Conservation (phyloP, 2,329 filamentous ascomycete species). For the Aspergillus viridinutans region DNA sequence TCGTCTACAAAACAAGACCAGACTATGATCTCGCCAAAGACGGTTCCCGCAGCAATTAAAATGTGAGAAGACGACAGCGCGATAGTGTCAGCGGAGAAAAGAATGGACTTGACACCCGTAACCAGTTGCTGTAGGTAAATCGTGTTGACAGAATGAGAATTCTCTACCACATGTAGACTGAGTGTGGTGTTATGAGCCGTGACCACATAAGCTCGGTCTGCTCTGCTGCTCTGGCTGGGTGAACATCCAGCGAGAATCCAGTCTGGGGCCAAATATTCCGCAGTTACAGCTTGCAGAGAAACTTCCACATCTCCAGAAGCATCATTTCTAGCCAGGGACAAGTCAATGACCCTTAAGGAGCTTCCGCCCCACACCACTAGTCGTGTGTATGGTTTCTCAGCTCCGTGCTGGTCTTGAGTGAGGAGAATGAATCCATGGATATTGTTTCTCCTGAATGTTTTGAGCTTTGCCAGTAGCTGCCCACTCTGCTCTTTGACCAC, state of each 20-base stretch:
- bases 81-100: constrained; percentile 76
- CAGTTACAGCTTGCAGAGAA: constrained; percentile 27
- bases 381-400: constrained; percentile 10
- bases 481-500: constrained; percentile 32
- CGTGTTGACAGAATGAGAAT: constrained; percentile 17
- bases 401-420: constrained; percentile 14
- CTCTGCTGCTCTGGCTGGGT: constrained; percentile 18
- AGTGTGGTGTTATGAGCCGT: constrained; percentile 86
- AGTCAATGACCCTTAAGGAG: constrained; percentile 46
- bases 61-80: constrained; percentile 58
- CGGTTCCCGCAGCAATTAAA: constrained; percentile 81
- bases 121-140: constrained; percentile 40
- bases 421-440: constrained; percentile 36
- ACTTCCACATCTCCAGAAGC: constrained; percentile 13
- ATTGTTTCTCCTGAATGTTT: constrained; percentile 34
- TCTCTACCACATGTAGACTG: constrained; percentile 37
- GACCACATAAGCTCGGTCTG: constrained; percentile 55
- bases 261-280: constrained; percentile 56
- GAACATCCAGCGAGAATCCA: constrained; percentile 70
- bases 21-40: constrained; percentile 88
- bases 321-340: constrained; percentile 18
- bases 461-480: constrained; percentile 24
- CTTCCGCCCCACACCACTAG: constrained; percentile 67
- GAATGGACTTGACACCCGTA: constrained; percentile 65
- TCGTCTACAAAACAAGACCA: constrained; percentile 63